Evolutionary conservation across 208 protist species (phyloP).

Genomic region (Leishmania guyanensis): DNA sequence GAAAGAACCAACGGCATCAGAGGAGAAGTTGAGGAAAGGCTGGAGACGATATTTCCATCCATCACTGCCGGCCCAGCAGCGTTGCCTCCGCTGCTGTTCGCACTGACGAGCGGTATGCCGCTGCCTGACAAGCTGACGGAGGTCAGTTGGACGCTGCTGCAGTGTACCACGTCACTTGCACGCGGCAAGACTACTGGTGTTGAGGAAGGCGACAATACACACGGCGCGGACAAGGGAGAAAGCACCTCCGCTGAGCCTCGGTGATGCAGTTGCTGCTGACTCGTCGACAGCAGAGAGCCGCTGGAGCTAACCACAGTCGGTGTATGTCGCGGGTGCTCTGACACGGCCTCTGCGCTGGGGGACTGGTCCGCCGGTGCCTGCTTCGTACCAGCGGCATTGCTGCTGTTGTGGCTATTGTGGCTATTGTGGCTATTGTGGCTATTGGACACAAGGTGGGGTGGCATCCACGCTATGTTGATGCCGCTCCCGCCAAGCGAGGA

Average conservation of each 20-base stretch:
- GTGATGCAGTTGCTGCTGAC: not conserved
- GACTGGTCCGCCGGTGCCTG: not conserved
- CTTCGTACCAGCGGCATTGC: not conserved
- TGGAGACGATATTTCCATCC: constrained; percentile 1
- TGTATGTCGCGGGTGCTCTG: not conserved
- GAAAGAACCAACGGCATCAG: not conserved
- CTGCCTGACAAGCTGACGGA: constrained; percentile 1
- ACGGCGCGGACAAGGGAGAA: constrained; percentile 11
- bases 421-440: constrained; percentile 12
- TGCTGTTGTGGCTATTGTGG: constrained; percentile 9
- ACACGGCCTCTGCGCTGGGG: not conserved
- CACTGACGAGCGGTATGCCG: not conserved
- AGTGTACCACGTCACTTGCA: not conserved
- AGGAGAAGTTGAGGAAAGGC: not conserved
- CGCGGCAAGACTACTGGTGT: constrained; percentile 2
- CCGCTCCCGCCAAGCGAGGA: not conserved
- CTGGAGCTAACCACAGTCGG: not conserved
- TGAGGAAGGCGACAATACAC: constrained; percentile 4
- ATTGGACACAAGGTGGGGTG: not conserved
- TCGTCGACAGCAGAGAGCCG: not conserved
- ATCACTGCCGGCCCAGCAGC: not conserved
- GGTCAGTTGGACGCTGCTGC: not conserved
- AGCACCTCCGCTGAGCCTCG: constrained; percentile 9
- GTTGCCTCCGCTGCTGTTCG: not conserved
- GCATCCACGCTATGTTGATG: constrained; percentile 1